Evolutionary conservation across 495 filamentous ascomycete species (phyloP), one percentile per base, ranked within the genome.

Genomic region (Neurospora cerealis): DNA sequence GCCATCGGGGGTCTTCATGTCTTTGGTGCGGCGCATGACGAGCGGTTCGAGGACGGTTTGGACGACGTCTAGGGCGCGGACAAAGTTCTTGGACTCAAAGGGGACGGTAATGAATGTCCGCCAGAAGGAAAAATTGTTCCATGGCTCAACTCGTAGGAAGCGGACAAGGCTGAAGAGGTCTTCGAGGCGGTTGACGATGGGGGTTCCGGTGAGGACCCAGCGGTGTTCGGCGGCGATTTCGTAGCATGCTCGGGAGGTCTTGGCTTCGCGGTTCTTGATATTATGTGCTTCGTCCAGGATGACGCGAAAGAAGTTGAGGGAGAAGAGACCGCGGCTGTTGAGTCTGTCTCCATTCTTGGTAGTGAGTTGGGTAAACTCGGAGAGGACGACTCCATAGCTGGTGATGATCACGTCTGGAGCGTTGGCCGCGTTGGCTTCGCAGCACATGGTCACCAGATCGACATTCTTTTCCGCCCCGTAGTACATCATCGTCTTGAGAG

Each of bases 121-220:
- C 96, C 96, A 99, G 83, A 96, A 99, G 5, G 94, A 96, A 79
- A 98, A 98, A 80, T 98, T 98, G 73, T 91, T 93, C 96, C 96
- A 99, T 1, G 96, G 96, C 78, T 98, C 96, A 9, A 98, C 96
- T 73, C 92, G 88, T 39, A 98, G 83, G 82, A 98, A 99, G 19
- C 92, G 88, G 34, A 99, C 93, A 39, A 98, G 83, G 77, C 92
- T 95, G 84, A 98, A 99, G n/a, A 99, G 85, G 83, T 99, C 96
- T 80, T 99, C 96, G 4, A 99, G 85, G 15, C 93, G 91, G 79
- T 99, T 99, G 76, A 99, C 95, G 69, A 99, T 99, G 0, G 96
- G 96, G 3, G 96, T 99, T 15, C 96, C 96, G 0, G 96, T 99
- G 34, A 99, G 85, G 34, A 91, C 93, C 96, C 96, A 99, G 73